Base-by-base conservation (phyloP, 257 asterid species). In the Solanum chiquidenum region DNA sequence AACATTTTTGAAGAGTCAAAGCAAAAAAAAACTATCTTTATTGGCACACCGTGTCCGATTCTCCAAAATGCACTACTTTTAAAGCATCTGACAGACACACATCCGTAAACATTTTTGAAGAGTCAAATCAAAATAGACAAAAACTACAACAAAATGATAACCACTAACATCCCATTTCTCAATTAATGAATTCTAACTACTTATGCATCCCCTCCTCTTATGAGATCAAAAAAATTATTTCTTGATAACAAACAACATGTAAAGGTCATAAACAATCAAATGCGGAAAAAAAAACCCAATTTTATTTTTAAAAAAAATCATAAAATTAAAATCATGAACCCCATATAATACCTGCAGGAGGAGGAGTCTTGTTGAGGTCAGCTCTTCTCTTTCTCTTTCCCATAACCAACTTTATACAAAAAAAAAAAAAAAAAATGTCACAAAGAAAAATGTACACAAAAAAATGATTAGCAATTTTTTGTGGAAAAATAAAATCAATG, bases 291-390 rank as follows among this genome's bases (percentile, higher is more conserved):
- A 69, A 5, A 66, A 6, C 4, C 8, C 7, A 1, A 10, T 3
- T 60, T 60, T 49, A n/a, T 60, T 60, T 60, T 1, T 0, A 2
- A 2, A 25, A 80, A 52, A 80, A 25, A 40, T 3, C 58, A 40
- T 68, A 55, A 55, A 71, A 49, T 33, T 49, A 72, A 29, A 86
- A 44, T 33, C 5, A 74, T 74, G 16, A 72, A 72, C 77, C 21
- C 37, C 40, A 12, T 38, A 44, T 69, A 44, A 86, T 72, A 86
- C 88, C 88, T 69, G 88, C 12, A 86, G 84, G 88, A 33, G 88
- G 88, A 86, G 74, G 84, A 58, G 88, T 73, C 88, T 86, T 86
- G 37, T 73, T 86, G 42, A 69, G 84, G 88, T 86, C 88, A 71
- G 88, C 84, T 73, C 31, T 73, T 74, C 88, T 46, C 49, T 86